phyloP scores from a whole-genome alignment of 78 protist genomes.

The Dictyostelium firmibasis region DNA sequence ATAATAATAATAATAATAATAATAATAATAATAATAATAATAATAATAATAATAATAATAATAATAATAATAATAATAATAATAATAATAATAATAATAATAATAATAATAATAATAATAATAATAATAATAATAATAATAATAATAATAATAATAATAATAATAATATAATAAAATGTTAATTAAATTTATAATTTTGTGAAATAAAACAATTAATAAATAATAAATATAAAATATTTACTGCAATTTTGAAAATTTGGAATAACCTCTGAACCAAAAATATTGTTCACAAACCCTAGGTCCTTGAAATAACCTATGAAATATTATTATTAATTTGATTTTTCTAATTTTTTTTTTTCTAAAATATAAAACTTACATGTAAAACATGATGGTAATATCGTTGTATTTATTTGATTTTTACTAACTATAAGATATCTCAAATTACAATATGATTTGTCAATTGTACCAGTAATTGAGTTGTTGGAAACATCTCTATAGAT shows the following conservation, averaged over 20 bases:
- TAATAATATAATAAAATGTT: no score
- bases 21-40: no score
- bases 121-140: no score
- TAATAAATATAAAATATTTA: neutral
- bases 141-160: no score
- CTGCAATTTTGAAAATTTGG: neutral
- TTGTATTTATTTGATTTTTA: neutral
- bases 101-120: no score
- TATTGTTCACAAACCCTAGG: neutral
- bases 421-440: neutral
- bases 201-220: no score
- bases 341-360: neutral
- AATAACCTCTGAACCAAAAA: neutral
- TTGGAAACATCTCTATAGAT: neutral
- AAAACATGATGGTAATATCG: neutral
- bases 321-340: neutral
- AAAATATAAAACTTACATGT: neutral
- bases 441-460: neutral
- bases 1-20: no score
- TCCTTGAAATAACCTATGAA: neutral
- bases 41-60: no score
- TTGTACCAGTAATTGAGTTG: neutral
- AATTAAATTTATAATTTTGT: no score
- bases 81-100: no score
- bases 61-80: no score